Base-by-base conservation (phyloP, 768 basidiomycete species). In the Lentinula guzmanii region DNA sequence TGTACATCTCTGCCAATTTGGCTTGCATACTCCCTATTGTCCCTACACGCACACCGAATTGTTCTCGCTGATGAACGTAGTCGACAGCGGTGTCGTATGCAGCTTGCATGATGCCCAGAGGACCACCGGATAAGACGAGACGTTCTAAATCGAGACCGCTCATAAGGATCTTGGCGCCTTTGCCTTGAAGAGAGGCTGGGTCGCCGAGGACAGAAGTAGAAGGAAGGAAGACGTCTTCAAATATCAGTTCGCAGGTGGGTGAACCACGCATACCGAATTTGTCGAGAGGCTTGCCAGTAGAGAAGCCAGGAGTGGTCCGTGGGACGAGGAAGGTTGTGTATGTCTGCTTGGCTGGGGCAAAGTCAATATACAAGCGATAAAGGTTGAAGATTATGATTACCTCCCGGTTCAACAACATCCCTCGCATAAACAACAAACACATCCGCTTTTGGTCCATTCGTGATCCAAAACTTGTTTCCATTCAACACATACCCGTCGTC, bases 201-300 rank as follows among this genome's bases (percentile, higher is more conserved):
- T 33, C 41, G 41, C 55, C 55, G 24, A 56, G 31, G 7, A 56
- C 95, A 67, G 8, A 35, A n/a, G 34, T 13, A n/a, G 52, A 39
- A 54, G 95, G 93, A 3, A 98, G 90, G 66, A 89, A 83, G 66
- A 93, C 95, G 66, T 93, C 82, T 65, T 96, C 92, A 62, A 98
- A 97, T 18, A 95, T 86, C 24, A 97, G 76, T 70, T 98, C 95
- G 65, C 93, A 93, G 2, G 95, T 98, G 67, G 97, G 94, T 62
- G 91, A 93, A 42, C 95, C 95, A 66, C 95, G 79, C 95, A 98
- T 98, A 1, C 95, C 95, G 69, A 97, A 87, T 72, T 98, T 98
- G 72, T 98, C 95, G 21, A 98, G 78, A 67, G 95, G 94, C 62
- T 89, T 91, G 65, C 90, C 89, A 0, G 92, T 90, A 5, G 92